Evolutionary conservation across 1,284 basidiomycete species (phyloP), one percentile per base, ranked within the genome.

Genomic region (Phenoliferia sp.): DNA sequence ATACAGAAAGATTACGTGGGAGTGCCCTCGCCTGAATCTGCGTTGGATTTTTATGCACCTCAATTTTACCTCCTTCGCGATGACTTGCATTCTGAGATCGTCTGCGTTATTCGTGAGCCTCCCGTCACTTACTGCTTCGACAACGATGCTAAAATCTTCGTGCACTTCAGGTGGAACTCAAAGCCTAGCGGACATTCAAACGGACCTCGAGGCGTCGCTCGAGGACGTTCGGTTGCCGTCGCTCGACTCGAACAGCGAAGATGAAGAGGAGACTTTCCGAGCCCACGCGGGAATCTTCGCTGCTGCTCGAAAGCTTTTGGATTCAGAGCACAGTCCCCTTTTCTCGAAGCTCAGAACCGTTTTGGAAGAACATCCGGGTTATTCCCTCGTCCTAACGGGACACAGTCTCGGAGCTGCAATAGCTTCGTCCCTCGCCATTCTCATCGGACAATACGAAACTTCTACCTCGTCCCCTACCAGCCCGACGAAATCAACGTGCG

Each of bases 341-440:
- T 63, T 67, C 39, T 9, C 48, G 6, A 66, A 69, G 26, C 64
- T 73, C 16, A 29, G n/a, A 3, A 39, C 67, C 10, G 36, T 63
- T 10, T 61, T 71, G 12, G 65, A 67, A 26, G 67, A 64, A 19
- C 63, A 69, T 15, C 58, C 69, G 1, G 62, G 62, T 1, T 71
- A 73, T 59, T 61, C 66, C 19, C 69, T 73, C 17, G 65, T 69
- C 26, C 63, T 73, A 5, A 66, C 63, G 12, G 71, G 71, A 1
- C 71, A 73, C 55, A 64, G 62, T 1, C 63, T 73, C 59, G 71
- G 71, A 26, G 69, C 69, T 5, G 67, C 67, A 3, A 66, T 73
- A 33, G 67, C 71, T 2, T 67, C 65, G 1, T 62, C 68, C 0
- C 34, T 71, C 44, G 69, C 69, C 4, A 36, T 73, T 50, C 62